Conservation (phyloP, 2,329 filamentous ascomycete genomes). For the Aspergillus amoenus region DNA sequence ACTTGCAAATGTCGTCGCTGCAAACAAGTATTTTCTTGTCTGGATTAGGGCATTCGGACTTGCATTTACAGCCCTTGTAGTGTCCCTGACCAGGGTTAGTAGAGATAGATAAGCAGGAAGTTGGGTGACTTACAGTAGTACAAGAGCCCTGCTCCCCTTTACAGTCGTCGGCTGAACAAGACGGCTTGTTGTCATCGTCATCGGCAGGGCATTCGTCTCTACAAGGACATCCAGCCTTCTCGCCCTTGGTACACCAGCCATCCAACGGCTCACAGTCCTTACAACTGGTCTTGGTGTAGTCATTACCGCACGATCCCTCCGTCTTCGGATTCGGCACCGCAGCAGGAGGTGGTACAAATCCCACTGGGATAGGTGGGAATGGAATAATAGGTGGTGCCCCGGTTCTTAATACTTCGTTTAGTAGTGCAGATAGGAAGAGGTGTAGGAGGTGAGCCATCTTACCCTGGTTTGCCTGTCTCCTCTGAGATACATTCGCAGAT, state of each 20-base stretch:
- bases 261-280: not conserved
- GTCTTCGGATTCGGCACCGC: not conserved
- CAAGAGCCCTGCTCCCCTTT: not conserved
- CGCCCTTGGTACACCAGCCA: not conserved
- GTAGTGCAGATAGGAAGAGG: not conserved
- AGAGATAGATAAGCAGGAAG: not conserved
- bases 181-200: not conserved
- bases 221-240: not conserved
- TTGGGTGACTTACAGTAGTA: not conserved
- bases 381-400: not conserved
- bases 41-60: not conserved
- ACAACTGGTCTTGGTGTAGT: not conserved
- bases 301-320: not conserved
- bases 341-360: not conserved
- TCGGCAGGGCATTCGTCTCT: not conserved
- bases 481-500: not conserved
- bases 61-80: not conserved
- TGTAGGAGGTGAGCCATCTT: not conserved
- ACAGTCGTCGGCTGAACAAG: not conserved
- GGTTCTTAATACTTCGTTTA: not conserved
- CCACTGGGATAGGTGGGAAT: not conserved
- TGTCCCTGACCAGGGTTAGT: not conserved
- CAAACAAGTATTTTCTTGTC: not conserved
- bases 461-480: not conserved
- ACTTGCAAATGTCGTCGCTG: not conserved